Evolutionary conservation across 164 flowering plant species (phyloP).

Genomic region (Aristolochia fimbriata): DNA sequence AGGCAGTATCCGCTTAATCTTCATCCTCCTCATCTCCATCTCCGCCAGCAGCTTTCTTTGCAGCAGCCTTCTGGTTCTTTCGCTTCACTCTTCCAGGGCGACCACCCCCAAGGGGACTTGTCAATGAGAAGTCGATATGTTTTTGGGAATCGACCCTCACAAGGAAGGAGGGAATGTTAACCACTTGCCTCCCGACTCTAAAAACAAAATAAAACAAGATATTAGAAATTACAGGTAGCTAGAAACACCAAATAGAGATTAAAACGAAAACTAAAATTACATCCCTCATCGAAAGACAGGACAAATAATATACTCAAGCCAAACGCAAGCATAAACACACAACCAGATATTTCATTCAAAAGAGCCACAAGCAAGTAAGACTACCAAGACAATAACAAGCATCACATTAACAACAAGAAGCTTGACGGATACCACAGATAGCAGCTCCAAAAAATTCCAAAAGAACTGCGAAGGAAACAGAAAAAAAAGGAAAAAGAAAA

Average conservation of each 20-base stretch:
- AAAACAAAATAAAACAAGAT: background rate
- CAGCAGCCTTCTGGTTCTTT: conserved; percentile 44
- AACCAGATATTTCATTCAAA: too few relatives aligned
- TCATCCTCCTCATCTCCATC: conserved; percentile 57
- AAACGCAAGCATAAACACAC: too few relatives aligned
- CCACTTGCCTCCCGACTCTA: conserved; percentile 64
- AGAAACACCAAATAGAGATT: too few relatives aligned
- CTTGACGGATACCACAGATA: background rate
- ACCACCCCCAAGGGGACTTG: conserved; percentile 55
- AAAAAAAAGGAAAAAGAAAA: too few relatives aligned
- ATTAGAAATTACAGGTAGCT: too few relatives aligned
- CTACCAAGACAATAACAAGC: background rate
- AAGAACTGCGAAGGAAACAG: too few relatives aligned
- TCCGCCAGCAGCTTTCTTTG: conserved; percentile 47
- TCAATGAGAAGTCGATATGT: conserved; percentile 54
- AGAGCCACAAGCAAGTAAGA: too few relatives aligned
- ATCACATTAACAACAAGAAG: background rate
- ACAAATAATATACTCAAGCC: too few relatives aligned
- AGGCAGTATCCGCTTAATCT: conserved; percentile 15
- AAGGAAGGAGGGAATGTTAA: conserved; percentile 51
- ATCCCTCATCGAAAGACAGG: too few relatives aligned
- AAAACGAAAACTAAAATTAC: too few relatives aligned
- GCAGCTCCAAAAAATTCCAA: background rate
- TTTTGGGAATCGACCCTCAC: conserved; percentile 51
- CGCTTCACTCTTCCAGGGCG: conserved; percentile 54